Conservation (phyloP, 2,329 filamentous ascomycete genomes). For the Fonsecaea pedrosoi region DNA sequence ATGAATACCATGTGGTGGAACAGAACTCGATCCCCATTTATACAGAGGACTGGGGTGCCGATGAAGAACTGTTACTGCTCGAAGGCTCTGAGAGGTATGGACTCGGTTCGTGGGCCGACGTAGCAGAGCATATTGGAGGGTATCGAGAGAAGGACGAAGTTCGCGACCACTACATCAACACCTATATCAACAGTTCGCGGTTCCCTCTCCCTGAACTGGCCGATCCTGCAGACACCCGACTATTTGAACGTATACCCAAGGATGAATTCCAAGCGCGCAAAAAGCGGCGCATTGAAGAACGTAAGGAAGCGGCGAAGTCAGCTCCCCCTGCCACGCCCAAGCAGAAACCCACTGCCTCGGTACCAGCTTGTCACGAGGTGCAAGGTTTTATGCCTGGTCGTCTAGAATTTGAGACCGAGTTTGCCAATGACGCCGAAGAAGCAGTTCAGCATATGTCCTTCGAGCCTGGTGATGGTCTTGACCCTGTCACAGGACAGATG, state of each 20-base stretch:
- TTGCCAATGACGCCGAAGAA: slow-evolving; percentile 97
- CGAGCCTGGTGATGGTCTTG: slow-evolving; percentile 91
- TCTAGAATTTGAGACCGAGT: slow-evolving; percentile 95
- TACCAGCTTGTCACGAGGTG: slow-evolving; percentile 95
- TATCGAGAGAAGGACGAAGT: slow-evolving; percentile 96
- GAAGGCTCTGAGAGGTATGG: slow-evolving; percentile 97
- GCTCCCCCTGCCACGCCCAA: slow-evolving; percentile 84
- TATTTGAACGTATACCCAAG: slow-evolving; percentile 80
- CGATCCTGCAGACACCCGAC: slow-evolving; percentile 77
- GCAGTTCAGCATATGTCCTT: slow-evolving; percentile 99
- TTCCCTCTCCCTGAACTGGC: slow-evolving; percentile 90
- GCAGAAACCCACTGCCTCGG: slow-evolving; percentile 93
- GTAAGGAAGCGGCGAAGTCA: slow-evolving; percentile 84
- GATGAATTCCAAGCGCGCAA: slow-evolving; percentile 93
- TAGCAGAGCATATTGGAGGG: slow-evolving; percentile 96
- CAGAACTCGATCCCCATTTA: slow-evolving; percentile 99
- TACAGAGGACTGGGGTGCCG: slow-evolving; percentile 91
- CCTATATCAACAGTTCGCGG: slow-evolving; percentile 79
- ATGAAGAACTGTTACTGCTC: slow-evolving; percentile 90
- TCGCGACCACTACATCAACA: slow-evolving; percentile 87
- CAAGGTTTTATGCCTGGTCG: slow-evolving; percentile 98
- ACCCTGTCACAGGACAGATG: slow-evolving; percentile 79
- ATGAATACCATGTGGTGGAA: slow-evolving; percentile 92
- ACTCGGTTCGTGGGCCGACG: slow-evolving; percentile 95
- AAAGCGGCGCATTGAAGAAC: slow-evolving; percentile 89